Percentiles rank a stretch among this genome's conserved stretches.
phyloP scores from a whole-genome alignment of 1,284 basidiomycete genomes.

The Sphagnurus paluster region DNA sequence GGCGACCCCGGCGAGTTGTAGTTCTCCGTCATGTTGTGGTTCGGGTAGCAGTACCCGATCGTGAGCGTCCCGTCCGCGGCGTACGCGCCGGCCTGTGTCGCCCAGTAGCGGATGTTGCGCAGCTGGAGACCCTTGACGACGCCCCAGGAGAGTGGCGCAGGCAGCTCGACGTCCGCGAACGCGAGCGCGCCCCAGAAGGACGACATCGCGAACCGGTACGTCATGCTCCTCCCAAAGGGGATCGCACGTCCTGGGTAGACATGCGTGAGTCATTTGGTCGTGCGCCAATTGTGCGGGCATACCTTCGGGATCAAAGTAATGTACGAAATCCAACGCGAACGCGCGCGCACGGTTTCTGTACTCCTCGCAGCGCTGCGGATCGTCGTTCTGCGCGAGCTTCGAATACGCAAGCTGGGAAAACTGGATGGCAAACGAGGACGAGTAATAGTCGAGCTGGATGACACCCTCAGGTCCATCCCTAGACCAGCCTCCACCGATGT shows the following conservation, averaged over 20 bases:
- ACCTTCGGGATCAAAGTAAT: slow-evolving; percentile 77
- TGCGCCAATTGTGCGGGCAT: slow-evolving; percentile 13
- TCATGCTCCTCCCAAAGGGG: slow-evolving; percentile 75
- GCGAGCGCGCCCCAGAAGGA: slow-evolving; percentile 77
- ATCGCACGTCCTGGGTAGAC: slow-evolving; percentile 59
- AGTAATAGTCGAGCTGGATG: slow-evolving; percentile 79
- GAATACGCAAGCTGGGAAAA: slow-evolving; percentile 74
- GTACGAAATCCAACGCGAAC: slow-evolving; percentile 71
- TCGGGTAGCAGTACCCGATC: slow-evolving; percentile 74
- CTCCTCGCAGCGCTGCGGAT: slow-evolving; percentile 64
- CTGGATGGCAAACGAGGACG: slow-evolving; percentile 79
- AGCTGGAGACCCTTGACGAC: slow-evolving; percentile 73
- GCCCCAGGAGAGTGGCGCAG: slow-evolving; percentile 73
- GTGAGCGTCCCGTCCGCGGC: slow-evolving; percentile 69
- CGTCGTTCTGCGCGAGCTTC: slow-evolving; percentile 61
- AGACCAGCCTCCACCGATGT: slow-evolving; percentile 76
- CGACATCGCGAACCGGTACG: slow-evolving; percentile 78
- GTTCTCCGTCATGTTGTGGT: slow-evolving; percentile 76
- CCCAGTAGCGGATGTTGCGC: slow-evolving; percentile 74
- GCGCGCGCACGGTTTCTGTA: slow-evolving; percentile 62
- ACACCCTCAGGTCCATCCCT: slow-evolving; percentile 77
- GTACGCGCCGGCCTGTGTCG: slow-evolving; percentile 59
- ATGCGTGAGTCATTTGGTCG: too few relatives aligned
- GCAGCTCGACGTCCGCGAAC: slow-evolving; percentile 67
- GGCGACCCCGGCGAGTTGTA: slow-evolving; percentile 82